Base-by-base conservation (phyloP, 352 stramenopile species). In the Poterioochromonas sp. region DNA sequence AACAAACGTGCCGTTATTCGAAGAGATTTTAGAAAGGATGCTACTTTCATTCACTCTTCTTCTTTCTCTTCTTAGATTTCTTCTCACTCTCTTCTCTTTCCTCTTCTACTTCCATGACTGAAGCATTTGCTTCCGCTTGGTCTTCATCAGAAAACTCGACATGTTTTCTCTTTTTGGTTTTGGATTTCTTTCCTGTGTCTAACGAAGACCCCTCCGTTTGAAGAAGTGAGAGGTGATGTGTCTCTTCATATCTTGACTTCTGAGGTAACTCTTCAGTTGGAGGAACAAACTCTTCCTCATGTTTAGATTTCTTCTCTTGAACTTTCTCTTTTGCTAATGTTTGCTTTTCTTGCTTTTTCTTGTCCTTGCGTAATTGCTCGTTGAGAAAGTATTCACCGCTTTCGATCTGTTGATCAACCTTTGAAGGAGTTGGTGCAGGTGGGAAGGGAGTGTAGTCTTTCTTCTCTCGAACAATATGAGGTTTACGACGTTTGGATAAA, bases 381-480 rank as follows among this genome's bases (percentile, higher is more conserved):
- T 95, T 97, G 71, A 98, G 91, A 85, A 99, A 99, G 86, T 98
- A 99, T 86, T 99, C 95, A 82, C 96, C 96, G 58, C 89, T 97
- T 82, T 98, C 95, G 77, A 99, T 93, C 86, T 98, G 93, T 82
- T 94, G 87, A 88, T 99, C 96, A 76, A 99, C 87, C 88, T 99
- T 99, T 83, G 89, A 95, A 62, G 91, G 92, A 71, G 81, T 88
- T 73, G 94, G 95, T 37, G 93, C 90, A 1, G 95, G 95, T 68
- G 96, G 96, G 88, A 99, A 99, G 29, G 96, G 95, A 69, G 96
- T 99, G 88, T 99, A 99, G 32, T 87, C 86, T 82, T 94, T 96
- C 85, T 97, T 97, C 68, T 95, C 88, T 60, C 85, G 81, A 8
- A 96, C 84, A 40, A 88, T 85, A 73, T 90, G 87, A 20, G 51